These are phyloP conservation scores for Epichloe elymi DNA, from an alignment of 2,329 filamentous ascomycete species.

Conservation along the genomic window DNA sequence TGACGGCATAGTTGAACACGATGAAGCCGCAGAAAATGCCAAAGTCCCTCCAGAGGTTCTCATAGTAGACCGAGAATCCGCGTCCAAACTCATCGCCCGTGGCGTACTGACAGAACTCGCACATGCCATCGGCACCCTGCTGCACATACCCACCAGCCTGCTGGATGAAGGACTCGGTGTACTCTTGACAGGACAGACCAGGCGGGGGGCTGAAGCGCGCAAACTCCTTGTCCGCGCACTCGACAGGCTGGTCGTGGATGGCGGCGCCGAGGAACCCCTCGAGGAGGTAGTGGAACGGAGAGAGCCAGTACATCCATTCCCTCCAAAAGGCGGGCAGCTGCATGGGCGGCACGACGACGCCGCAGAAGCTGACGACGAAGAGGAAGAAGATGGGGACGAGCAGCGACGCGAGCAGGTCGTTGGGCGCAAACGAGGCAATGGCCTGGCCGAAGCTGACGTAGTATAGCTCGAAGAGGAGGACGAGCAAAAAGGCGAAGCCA, in stretches of 20 bases:
- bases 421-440: slow-evolving; percentile 53
- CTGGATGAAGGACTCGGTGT: slow-evolving; percentile 38
- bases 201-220: slow-evolving; percentile 46
- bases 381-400: slow-evolving; percentile 58
- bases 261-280: slow-evolving; percentile 46
- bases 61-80: slow-evolving; percentile 46
- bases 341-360: slow-evolving; percentile 50
- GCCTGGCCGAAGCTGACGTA: slow-evolving; percentile 53
- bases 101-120: slow-evolving; percentile 51
- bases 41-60: slow-evolving; percentile 52
- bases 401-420: slow-evolving; percentile 51
- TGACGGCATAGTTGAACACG: slow-evolving; percentile 43
- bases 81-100: slow-evolving; percentile 47
- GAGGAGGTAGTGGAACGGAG: slow-evolving; percentile 55
- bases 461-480: slow-evolving; percentile 54
- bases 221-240: slow-evolving; percentile 42
- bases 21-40: slow-evolving; percentile 52
- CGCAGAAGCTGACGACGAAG: slow-evolving; percentile 58
- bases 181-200: slow-evolving; percentile 46
- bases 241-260: slow-evolving; percentile 39
- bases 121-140: slow-evolving; percentile 40
- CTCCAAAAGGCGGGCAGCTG: slow-evolving; percentile 51
- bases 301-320: slow-evolving; percentile 52
- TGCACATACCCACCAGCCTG: slow-evolving; percentile 48
- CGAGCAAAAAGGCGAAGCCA: slow-evolving; percentile 48